These are phyloP conservation scores for Cyamopsis tetragonoloba DNA, from an alignment of 306 rosid genomes.

Conservation along the genomic window DNA sequence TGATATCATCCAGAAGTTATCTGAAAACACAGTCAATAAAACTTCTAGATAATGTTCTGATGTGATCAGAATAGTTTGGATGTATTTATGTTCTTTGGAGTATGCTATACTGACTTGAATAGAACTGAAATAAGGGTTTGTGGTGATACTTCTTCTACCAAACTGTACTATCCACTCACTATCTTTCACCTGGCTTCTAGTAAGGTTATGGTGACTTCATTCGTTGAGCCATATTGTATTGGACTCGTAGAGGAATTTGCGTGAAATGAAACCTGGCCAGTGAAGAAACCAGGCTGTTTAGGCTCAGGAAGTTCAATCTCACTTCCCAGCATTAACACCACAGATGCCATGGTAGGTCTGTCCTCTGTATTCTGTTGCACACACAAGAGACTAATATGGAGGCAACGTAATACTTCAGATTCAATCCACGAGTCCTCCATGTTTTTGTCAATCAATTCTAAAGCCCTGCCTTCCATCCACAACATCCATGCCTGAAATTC, in stretches of 20 bases:
- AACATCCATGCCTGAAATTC: conserved; percentile 8
- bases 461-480: not conserved
- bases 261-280: not conserved
- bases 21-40: too few species aligned
- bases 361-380: conserved; percentile 19
- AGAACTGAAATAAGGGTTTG: too few species aligned
- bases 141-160: too few species aligned
- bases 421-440: not conserved
- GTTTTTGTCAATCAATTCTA: not conserved
- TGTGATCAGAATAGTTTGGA: too few species aligned
- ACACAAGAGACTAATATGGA: conserved; percentile 11
- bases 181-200: not conserved
- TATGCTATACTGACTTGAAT: too few species aligned
- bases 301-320: conserved; percentile 34
- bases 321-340: conserved; percentile 35
- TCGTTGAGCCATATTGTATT: not conserved
- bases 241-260: not conserved
- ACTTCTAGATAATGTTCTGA: too few species aligned
- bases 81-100: too few species aligned
- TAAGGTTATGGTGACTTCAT: not conserved
- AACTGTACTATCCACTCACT: too few species aligned
- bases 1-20: too few species aligned
- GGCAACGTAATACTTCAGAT: not conserved
- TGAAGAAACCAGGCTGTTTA: conserved; percentile 35
- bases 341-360: conserved; percentile 17